Evolutionary conservation across 176 grass and related monocot genomes (phyloP), one percentile per base, ranked within the genome.

Genomic region (Paspalum notatum): DNA sequence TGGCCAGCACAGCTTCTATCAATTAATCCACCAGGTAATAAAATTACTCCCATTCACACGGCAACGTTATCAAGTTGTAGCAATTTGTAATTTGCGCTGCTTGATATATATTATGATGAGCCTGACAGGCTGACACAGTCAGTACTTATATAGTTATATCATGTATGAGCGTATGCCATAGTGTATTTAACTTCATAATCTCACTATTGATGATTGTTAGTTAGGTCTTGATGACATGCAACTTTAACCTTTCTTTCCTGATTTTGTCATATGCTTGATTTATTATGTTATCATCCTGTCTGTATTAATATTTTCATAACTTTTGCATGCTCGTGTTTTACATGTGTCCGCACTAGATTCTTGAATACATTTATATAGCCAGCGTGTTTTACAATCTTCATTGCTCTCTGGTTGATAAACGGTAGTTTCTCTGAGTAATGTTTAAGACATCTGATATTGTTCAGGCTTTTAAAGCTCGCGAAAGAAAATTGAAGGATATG

Each of bases 1-100:
- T 80, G 96, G 96, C 39, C 96, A 99, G 73, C 96, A 99, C 43
- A 99, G 96, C 76, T 99, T 99, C 91, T 99, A 99, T 81, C 96
- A 99, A 85, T 70, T 99, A 80, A 99, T 99, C 51, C 96, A 99
- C 80, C 96, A 99, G 92, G 96, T 95, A 82, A 86, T 42, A 57
- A 66, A 82, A 70, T 55, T 55, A 15, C 41, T 76, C 60, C 45
- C 44, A 24, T 41, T 44, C 15, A 21, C 32, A 50, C 42, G 39
- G 15, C 21, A 72, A 77, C 65, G 2, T 52, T 71, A n/a, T 24
- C 9, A 64, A 82, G 22, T 37, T 76, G 78, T 70, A 27, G 57
- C 12, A 62, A 26, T 68, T 55, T 54, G 18, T 15, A 14, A 9
- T 53, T 43, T 74, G 37, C 64, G n/a, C 16, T 38, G 22, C 40